Percentiles rank a stretch among this genome's conserved stretches.
phyloP scores from a whole-genome alignment of 2,329 filamentous ascomycete species.

The Paracorniculantispora psalliotae region DNA sequence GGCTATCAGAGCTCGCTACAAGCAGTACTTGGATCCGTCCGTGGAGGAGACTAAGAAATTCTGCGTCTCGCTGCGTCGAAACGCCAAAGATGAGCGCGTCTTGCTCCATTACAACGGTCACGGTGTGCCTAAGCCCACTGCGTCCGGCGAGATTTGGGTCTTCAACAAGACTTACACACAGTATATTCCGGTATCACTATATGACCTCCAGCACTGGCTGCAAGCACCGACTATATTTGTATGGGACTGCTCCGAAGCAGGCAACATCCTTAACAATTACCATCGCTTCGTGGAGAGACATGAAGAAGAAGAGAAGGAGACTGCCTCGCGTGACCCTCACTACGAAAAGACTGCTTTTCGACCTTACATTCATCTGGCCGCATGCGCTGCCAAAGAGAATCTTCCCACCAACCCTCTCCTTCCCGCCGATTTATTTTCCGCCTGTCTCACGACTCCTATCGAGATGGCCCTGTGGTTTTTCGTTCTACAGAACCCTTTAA shows the following conservation, averaged over 20 bases:
- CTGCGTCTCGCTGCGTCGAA: constrained; percentile 80
- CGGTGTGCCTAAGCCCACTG: constrained; percentile 90
- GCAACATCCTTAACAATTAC: constrained; percentile 93
- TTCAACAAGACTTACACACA: constrained; percentile 99
- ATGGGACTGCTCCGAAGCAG: constrained; percentile 95
- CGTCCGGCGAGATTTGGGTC: constrained; percentile 97
- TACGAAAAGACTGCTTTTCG: constrained; percentile 71
- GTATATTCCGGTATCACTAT: constrained; percentile 94
- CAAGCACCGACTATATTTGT: constrained; percentile 94
- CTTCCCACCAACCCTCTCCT: constrained; percentile 90
- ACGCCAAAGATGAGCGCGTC: constrained; percentile 92
- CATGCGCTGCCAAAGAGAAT: constrained; percentile 85
- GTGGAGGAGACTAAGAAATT: constrained; percentile 98
- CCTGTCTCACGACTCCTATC: constrained; percentile 92
- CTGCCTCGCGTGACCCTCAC: constrained; percentile 69
- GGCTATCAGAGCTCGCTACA: constrained; percentile 92
- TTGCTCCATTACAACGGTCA: constrained; percentile 99
- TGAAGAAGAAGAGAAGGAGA: constrained; percentile 78
- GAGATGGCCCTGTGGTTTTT: constrained; percentile 97
- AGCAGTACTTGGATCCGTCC: constrained; percentile 92
- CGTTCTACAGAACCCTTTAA: constrained; percentile 81
- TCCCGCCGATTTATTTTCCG: constrained; percentile 92
- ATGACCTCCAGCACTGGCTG: constrained; percentile 92
- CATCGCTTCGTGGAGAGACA: constrained; percentile 93
- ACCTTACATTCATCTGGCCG: constrained; percentile 82